phyloP scores from a whole-genome alignment of 106 monocot species.

The Apostasia shenzhenica region DNA sequence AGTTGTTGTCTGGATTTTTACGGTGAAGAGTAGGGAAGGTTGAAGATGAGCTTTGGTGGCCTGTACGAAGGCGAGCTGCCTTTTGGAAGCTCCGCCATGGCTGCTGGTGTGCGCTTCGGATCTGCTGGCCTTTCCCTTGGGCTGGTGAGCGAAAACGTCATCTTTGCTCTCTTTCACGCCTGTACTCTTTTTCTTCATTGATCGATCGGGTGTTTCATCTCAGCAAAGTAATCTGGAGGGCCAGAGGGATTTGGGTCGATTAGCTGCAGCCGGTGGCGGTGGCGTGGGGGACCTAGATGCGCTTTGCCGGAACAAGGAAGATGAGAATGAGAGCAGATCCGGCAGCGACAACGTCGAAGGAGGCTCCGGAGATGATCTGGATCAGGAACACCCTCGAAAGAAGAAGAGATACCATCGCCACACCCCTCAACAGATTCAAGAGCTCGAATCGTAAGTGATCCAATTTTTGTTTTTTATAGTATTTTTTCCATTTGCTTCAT shows the following conservation, averaged over 20 bases:
- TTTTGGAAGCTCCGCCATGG: conserved; percentile 1
- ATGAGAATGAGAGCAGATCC: conserved; percentile 45
- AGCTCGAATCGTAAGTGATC: conserved; percentile 2
- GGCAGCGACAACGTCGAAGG: conserved; percentile 45
- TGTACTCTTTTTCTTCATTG: background rate
- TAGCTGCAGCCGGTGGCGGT: background rate
- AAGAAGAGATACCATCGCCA: conserved; percentile 92
- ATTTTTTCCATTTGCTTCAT: background rate
- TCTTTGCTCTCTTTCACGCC: background rate
- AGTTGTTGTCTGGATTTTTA: background rate
- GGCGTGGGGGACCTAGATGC: background rate
- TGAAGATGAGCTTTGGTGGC: conserved; percentile 4
- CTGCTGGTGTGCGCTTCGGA: conserved; percentile 11
- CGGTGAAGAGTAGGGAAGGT: background rate
- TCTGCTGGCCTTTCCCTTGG: conserved; percentile 58
- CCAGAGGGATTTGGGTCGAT: conserved; percentile 4
- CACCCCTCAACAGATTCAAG: conserved; percentile 82
- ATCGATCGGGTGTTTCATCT: background rate
- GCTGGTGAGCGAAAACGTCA: conserved; percentile 9
- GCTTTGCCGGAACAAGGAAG: conserved; percentile 16
- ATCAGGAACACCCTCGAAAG: conserved; percentile 43
- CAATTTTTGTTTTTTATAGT: background rate
- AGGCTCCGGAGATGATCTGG: conserved; percentile 65
- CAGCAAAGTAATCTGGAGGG: conserved; percentile 9
- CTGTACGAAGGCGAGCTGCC: conserved; percentile 5